A percentile compares a stretch with the other conserved stretches of the same genome.
Evolutionary conservation across 2,329 filamentous ascomycete species (phyloP).

Genomic region (Trichoderma polysporum): DNA sequence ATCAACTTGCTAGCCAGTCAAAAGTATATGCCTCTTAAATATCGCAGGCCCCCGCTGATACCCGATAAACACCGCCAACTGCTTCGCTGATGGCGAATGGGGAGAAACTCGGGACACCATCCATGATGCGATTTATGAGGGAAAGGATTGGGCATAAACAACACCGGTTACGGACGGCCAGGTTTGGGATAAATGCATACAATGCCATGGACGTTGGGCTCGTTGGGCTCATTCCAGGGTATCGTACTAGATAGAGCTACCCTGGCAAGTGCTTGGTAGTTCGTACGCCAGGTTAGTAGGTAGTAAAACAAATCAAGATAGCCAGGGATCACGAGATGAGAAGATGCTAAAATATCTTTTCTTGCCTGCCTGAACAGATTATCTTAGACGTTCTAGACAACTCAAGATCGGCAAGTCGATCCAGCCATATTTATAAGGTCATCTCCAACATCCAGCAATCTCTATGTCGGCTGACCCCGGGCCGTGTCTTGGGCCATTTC

Average conservation of each 20-base stretch:
- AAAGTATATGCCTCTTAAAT: neutral
- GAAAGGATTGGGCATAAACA: neutral
- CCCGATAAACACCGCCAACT: neutral
- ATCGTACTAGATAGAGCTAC: neutral
- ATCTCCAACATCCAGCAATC: neutral
- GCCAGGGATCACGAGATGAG: neutral
- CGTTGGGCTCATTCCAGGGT: neutral
- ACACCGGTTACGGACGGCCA: neutral
- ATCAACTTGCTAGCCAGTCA: neutral
- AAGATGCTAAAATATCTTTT: neutral
- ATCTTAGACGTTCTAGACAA: neutral
- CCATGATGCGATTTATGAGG: neutral
- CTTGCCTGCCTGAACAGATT: neutral
- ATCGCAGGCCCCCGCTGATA: neutral
- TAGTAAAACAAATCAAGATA: neutral
- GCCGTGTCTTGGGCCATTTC: constrained; percentile 3
- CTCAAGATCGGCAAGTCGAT: neutral
- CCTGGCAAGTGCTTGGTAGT: neutral
- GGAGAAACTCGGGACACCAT: neutral
- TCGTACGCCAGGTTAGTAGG: neutral
- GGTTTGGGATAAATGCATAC: neutral
- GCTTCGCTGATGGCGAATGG: neutral
- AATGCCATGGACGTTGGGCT: neutral
- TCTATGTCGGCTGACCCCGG: constrained; percentile 3
- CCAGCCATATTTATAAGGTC: neutral